Evolutionary conservation across 441 rosid genomes (phyloP).

Genomic region (Brassica balearica): DNA sequence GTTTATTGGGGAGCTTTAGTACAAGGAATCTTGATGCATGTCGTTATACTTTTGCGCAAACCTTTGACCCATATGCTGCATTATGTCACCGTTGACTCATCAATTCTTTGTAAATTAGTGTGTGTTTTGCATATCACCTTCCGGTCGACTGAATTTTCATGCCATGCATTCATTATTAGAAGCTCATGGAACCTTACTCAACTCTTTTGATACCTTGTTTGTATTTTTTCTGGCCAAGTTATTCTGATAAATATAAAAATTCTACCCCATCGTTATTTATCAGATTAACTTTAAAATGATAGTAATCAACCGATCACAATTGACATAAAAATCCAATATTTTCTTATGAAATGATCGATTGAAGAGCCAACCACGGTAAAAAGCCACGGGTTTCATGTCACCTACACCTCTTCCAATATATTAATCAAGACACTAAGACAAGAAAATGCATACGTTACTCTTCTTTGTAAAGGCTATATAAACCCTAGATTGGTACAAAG

Average conservation of each 20-base stretch:
- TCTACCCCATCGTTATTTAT: not conserved
- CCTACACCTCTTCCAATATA: conserved; percentile 25
- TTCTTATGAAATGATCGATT: not conserved
- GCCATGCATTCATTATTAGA: not conserved
- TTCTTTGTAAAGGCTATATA: conserved; percentile 34
- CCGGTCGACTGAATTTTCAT: not conserved
- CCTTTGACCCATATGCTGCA: not conserved
- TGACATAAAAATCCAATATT: not conserved
- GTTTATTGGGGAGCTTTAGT: not conserved
- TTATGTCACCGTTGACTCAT: not conserved
- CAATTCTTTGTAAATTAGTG: not conserved
- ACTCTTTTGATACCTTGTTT: not conserved
- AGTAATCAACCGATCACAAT: not conserved
- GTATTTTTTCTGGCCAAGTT: not conserved
- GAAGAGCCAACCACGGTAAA: not conserved
- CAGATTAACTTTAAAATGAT: not conserved
- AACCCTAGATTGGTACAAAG: conserved; percentile 34
- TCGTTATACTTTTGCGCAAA: not conserved
- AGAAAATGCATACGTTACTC: conserved; percentile 14
- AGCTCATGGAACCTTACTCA: not conserved
- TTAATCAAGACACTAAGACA: not conserved
- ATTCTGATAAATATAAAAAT: too few species aligned
- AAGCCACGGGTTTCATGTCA: conserved; percentile 32
- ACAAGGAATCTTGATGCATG: conserved; percentile 5
- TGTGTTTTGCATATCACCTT: not conserved